These are phyloP conservation scores for Bryoerythrophyllum caledonicum DNA, from an alignment of 225 moss, liverwort and hornwort genomes.

Conservation along the genomic window DNA sequence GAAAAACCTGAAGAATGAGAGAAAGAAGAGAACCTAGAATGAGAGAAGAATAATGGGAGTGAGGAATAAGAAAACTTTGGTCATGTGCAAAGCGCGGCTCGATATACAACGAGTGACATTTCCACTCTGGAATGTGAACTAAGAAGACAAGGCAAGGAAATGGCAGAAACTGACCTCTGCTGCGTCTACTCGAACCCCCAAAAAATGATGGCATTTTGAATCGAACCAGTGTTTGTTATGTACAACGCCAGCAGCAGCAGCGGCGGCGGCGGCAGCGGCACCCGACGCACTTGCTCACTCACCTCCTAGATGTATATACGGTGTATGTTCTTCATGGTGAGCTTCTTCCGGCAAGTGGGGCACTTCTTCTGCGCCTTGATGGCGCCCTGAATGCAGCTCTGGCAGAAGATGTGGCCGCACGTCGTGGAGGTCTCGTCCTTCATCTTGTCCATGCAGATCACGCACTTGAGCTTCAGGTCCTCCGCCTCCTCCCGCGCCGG, in stretches of 20 bases:
- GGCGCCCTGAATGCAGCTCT: conserved; percentile 69
- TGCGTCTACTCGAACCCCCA: conserved; percentile 11
- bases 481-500: conserved; percentile 31
- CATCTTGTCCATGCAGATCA: conserved; percentile 93
- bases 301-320: conserved; percentile 67
- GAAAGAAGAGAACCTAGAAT: background rate
- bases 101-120: conserved; percentile 33
- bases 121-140: conserved; percentile 30
- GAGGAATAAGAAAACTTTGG: background rate
- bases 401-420: conserved; percentile 93
- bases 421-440: conserved; percentile 87
- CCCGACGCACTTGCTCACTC: background rate
- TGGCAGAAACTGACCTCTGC: conserved; percentile 23
- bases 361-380: conserved; percentile 82
- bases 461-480: conserved; percentile 64
- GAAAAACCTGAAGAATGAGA: background rate
- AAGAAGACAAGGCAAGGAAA: conserved; percentile 9
- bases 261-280: no score
- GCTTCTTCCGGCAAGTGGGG: conserved; percentile 79
- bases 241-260: no score
- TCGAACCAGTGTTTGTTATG: background rate
- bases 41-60: background rate
- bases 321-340: conserved; percentile 60
- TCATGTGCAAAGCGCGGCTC: conserved; percentile 30
- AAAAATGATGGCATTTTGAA: conserved; percentile 23